These are phyloP conservation scores for Nidularia sp. DNA, from an alignment of 768 basidiomycete species.

Conservation along the genomic window DNA sequence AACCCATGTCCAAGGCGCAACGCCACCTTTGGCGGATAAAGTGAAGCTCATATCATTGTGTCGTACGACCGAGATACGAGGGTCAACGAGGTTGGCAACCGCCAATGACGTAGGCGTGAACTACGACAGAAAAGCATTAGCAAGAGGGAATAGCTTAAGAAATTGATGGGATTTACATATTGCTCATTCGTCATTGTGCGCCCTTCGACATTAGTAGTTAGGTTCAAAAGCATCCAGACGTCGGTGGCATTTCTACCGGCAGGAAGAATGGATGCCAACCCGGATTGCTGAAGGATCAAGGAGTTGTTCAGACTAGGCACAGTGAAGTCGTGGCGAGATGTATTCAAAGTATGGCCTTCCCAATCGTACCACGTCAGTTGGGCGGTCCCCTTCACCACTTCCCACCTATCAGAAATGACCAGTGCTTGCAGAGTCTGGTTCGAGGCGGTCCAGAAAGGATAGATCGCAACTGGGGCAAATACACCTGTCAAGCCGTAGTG, in stretches of 20 bases:
- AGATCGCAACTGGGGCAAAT: slow-evolving; percentile 44
- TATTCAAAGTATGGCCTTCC: slow-evolving; percentile 34
- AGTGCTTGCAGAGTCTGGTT: slow-evolving; percentile 44
- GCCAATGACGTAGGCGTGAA: slow-evolving; percentile 51
- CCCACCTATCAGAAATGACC: slow-evolving; percentile 50
- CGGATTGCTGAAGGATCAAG: slow-evolving; percentile 32
- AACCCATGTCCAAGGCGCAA: slow-evolving; percentile 56
- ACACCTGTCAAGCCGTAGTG: slow-evolving; percentile 43
- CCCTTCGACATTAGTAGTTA: slow-evolving; percentile 38
- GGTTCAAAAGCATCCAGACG: slow-evolving; percentile 48
- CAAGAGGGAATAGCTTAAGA: slow-evolving; percentile 1
- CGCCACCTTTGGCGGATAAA: slow-evolving; percentile 48
- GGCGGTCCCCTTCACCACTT: slow-evolving; percentile 37
- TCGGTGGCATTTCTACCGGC: slow-evolving; percentile 30
- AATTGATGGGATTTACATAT: slow-evolving; percentile 29
- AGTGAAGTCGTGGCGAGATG: slow-evolving; percentile 32
- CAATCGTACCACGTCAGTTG: slow-evolving; percentile 59
- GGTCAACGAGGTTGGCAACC: slow-evolving; percentile 42
- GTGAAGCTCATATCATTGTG: slow-evolving; percentile 38
- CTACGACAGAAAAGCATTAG: slow-evolving; percentile 17
- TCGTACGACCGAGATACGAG: slow-evolving; percentile 33
- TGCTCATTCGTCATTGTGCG: slow-evolving; percentile 45
- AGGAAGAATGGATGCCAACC: slow-evolving; percentile 43
- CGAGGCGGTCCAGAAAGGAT: slow-evolving; percentile 52
- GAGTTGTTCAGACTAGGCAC: slow-evolving; percentile 50